Evolutionary conservation across 805 yeast genomes (phyloP), one percentile per base, ranked within the genome.

Genomic region (Dipodascopsis tothii): DNA sequence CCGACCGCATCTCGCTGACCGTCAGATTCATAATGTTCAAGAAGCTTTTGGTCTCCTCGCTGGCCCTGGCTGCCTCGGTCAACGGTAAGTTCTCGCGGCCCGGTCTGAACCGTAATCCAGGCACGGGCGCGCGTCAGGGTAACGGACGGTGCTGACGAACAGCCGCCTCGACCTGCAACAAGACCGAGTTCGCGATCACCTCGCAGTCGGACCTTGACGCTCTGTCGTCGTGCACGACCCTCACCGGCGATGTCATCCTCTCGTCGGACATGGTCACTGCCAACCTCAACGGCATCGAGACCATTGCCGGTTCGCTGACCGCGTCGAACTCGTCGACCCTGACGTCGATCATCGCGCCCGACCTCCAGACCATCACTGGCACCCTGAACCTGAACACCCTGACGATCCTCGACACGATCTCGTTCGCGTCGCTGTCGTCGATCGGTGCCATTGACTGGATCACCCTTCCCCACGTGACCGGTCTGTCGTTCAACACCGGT

Each of bases 381-480:
- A 67, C 74, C 52, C 74, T 92, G 57, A 65, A 67, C 49, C 69
- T 92, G 54, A 63, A 70, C 54, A 68, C 70, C 51, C 76, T 84
- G 66, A 82, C 90, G 60, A 66, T 78, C 49, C 74, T 92, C 65
- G 58, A 71, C 55, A 66, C 78, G 46, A 72, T 90, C 46, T 74
- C 81, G 58, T 76, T 88, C 65, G 95, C 95, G 54, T 70, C 74
- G 57, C 77, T 90, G 64, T 72, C 79, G 63, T 74, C 84, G 54
- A 94, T 87, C 55, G 95, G 94, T 62, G 67, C 85, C 44, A 76
- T 92, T 60, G 68, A 72, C 66, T 80, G 84, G 71, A 74, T 77
- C 60, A 86, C 96, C 56, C 75, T 92, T 65, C 96, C 96, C 62
- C 90, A 87, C 56, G 78, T 90, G 61, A 66, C 70, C 56, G 60